Base-by-base conservation (phyloP, 129 eudicot species). In the Rutidosis leptorrhynchoides region DNA sequence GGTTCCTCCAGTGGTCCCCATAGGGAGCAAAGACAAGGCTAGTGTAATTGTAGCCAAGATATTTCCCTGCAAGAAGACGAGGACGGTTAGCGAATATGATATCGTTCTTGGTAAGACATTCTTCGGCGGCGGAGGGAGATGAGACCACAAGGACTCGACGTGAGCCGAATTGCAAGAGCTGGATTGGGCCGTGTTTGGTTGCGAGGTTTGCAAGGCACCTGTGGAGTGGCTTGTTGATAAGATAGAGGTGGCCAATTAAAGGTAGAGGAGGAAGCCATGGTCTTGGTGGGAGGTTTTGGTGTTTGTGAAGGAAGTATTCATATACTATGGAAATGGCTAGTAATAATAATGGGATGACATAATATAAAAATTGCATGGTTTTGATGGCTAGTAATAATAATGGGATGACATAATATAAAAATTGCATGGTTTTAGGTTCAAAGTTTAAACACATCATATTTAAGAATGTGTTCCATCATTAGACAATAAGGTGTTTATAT, bases 1-100 rank as follows among this genome's bases (percentile, higher is more conserved):
- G 84, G 73, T 79, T 85, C 15, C 90, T 69, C 90, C 93, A 90
- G 63, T 74, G 86, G 45, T 83, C 81, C 0, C 97, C 90, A 26
- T 84, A 87, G 7, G 92, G 77, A 0, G 86, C 79, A 75, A 83
- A 90, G 0, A 74, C 62, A 4, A 90, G 67, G 77, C 73, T 76
- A 7, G 81, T 74, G 77, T 70, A 80, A 65, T 90, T 77, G 68
- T 76, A 77, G 28, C 97, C 97, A 3, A 86, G 75, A 61, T 65
- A 62, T 27, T 86, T 86, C 16, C 91, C 95, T 6, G 73, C 74
- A 11, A 90, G 79, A 1, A 86, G 24, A 3, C 4, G 27, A 1
- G 96, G 94, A 43, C 96, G 82, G 81, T 81, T 85, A 35, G 96
- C 83, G 43, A 89, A 89, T 24, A 62, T 30, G 30, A 79, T 57